These are phyloP conservation scores for Colletotrichum sp. DNA, from an alignment of 2,329 filamentous ascomycete genomes.

Conservation along the genomic window DNA sequence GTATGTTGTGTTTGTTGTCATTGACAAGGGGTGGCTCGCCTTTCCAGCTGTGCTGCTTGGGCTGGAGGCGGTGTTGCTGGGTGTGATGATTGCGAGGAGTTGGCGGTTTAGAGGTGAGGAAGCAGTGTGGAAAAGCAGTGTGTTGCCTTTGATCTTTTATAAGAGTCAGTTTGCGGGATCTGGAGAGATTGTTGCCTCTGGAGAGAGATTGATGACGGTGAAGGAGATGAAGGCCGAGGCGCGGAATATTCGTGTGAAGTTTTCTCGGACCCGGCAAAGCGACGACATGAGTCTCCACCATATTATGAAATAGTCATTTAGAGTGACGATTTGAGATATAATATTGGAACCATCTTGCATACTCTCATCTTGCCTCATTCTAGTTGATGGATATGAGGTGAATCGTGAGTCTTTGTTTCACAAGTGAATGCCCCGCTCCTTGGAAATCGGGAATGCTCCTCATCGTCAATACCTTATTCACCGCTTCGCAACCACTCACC, in stretches of 20 bases:
- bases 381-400: background rate
- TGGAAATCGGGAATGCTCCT: background rate
- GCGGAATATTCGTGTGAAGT: background rate
- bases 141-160: background rate
- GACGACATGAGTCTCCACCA: background rate
- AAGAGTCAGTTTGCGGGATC: background rate
- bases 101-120: background rate
- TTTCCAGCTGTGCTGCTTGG: background rate
- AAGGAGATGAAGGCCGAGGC: background rate
- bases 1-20: background rate
- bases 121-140: background rate
- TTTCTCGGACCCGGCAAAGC: accelerated
- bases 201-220: background rate
- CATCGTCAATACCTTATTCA: background rate
- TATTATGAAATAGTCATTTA: background rate
- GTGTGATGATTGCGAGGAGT: background rate
- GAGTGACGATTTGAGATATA: accelerated
- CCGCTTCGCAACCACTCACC: background rate
- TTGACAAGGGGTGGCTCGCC: background rate
- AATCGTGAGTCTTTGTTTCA: background rate
- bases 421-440: background rate
- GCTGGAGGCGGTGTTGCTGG: background rate
- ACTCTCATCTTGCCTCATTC: background rate
- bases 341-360: background rate
- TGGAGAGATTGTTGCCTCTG: accelerated